Base-by-base conservation (phyloP, 306 rosid genomes). In the Gillenia trifoliata region DNA sequence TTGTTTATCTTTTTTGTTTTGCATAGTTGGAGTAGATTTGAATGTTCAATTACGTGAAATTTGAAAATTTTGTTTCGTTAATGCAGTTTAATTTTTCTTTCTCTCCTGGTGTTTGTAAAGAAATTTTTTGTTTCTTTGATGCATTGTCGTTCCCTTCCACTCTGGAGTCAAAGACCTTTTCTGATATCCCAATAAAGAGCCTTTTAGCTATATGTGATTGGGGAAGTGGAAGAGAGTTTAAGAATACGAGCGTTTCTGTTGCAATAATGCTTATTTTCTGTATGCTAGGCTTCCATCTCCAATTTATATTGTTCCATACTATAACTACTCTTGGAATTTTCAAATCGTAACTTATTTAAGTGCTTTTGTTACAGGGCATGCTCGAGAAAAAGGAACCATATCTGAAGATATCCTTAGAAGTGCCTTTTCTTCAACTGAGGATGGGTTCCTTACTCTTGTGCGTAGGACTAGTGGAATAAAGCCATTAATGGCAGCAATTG, bases 371-470 rank as follows among this genome's bases (percentile, higher is more conserved):
- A 13, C 83, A 93, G 98, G 84, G 74, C 77, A 87, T 81, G 95
- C 97, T 71, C 86, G 71, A 79, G 96, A 88, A 77, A 83, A 74
- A 25, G 87, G 89, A 78, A 81, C 84, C 73, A 83, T 93, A 70
- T 82, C 94, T 19, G 92, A 86, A 83, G 95, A 85, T 69, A 76
- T 79, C 50, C 85, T 91, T 66, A 87, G 77, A 73, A 85, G 82
- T 67, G 93, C 97, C 75, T 85, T 93, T 87, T 83, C 86, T 61
- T 89, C 93, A 43, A 93, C 98, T 10, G 98, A 90, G 82, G 96
- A 90, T 34, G 98, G 95, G 43, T 90, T 93, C 83, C 84, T 91
- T 70, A 88, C 89, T 70, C 89, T 90, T 74, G 97, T 93, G 60
- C 90, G 93, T 49, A 89, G 90, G 77, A 78, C 85, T 38, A 85